Conservation (phyloP, 768 basidiomycete genomes). For the Lepiota venenata region DNA sequence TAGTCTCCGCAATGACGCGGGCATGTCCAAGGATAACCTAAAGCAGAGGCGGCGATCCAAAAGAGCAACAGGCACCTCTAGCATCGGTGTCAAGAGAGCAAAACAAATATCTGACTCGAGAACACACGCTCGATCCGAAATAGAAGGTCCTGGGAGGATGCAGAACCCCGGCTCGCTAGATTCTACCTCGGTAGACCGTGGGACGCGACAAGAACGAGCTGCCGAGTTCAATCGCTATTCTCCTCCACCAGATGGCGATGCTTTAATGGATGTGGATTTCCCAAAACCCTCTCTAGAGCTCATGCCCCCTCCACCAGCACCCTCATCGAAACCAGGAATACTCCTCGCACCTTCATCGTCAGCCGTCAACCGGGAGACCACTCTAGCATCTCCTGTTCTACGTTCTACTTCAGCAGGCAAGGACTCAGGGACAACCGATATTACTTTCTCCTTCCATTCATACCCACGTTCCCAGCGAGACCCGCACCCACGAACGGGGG, state of each 20-base stretch:
- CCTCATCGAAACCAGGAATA: conserved; percentile 5
- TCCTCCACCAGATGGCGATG: background rate
- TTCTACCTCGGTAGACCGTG: background rate
- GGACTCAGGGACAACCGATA: background rate
- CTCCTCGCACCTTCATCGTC: background rate
- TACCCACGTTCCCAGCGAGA: background rate
- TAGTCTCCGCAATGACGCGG: conserved; percentile 15
- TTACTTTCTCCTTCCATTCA: background rate
- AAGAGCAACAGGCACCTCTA: conserved; percentile 2
- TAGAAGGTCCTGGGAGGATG: conserved; percentile 1
- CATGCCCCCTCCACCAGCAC: conserved; percentile 18
- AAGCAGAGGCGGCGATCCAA: conserved; percentile 1
- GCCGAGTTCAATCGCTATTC: background rate
- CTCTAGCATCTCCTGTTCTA: conserved; percentile 6
- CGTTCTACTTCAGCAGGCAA: conserved; percentile 12
- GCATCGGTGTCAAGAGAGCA: conserved; percentile 6
- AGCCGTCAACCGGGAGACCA: background rate
- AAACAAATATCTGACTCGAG: conserved; percentile 1
- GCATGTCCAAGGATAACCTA: conserved; percentile 3
- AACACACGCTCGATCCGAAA: background rate
- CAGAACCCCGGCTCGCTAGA: background rate
- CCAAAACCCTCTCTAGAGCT: conserved; percentile 4
- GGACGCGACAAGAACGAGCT: background rate
- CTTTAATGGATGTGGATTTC: conserved; percentile 4
- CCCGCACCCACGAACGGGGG: background rate